A percentile compares a stretch with the other conserved stretches of the same genome.
Evolutionary conservation across 768 basidiomycete genomes (phyloP).

Genomic region (Collybia sp.): DNA sequence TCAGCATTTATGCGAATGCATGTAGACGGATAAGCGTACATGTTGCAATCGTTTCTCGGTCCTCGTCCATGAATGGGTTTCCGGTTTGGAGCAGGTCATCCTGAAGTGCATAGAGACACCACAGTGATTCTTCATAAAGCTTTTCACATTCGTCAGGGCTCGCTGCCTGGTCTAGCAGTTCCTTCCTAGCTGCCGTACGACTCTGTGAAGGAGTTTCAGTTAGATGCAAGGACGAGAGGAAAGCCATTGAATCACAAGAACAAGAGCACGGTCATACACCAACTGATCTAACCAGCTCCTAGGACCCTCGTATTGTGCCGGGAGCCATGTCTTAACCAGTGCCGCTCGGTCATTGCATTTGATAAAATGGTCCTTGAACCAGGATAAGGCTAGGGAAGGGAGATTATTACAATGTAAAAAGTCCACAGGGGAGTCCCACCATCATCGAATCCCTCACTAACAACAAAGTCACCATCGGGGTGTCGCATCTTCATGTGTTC

Average conservation of each 20-base stretch:
- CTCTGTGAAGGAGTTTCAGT: constrained; percentile 46
- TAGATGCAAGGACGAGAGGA: neutral
- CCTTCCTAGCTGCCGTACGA: constrained; percentile 87
- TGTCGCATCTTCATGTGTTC: constrained; percentile 79
- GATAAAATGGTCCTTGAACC: constrained; percentile 93
- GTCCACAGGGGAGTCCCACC: constrained; percentile 33
- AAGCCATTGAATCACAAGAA: constrained; percentile 45
- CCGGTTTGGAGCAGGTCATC: constrained; percentile 81
- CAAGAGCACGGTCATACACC: constrained; percentile 87
- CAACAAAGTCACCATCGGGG: constrained; percentile 69
- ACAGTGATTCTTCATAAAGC: constrained; percentile 91
- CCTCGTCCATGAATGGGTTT: constrained; percentile 84
- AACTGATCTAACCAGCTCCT: constrained; percentile 86
- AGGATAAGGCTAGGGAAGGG: constrained; percentile 58
- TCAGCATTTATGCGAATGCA: constrained; percentile 3
- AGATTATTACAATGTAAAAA: constrained; percentile 1
- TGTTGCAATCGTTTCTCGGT: constrained; percentile 70
- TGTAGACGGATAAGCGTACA: constrained; percentile 39
- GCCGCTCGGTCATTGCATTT: constrained; percentile 93
- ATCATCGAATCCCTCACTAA: constrained; percentile 78
- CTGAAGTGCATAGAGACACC: constrained; percentile 89
- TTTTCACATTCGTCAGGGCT: constrained; percentile 85
- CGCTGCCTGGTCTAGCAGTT: constrained; percentile 74
- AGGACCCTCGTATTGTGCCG: constrained; percentile 76
- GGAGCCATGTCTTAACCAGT: constrained; percentile 83